These are phyloP conservation scores for Arabidopsis hybrid DNA, from an alignment of 441 rosid genomes.

Conservation along the genomic window DNA sequence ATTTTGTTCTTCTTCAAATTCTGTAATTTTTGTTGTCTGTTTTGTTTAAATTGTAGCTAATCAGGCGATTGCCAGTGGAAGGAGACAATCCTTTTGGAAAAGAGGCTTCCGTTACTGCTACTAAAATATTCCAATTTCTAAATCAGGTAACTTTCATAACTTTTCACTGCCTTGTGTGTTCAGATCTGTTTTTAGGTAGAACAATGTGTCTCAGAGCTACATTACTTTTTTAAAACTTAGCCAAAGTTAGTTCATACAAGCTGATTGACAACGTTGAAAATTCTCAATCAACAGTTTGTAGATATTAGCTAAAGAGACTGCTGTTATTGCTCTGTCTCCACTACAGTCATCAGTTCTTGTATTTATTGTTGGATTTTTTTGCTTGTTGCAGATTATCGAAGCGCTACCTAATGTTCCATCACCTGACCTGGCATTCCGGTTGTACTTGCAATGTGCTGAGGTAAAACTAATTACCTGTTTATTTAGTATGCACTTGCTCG, in stretches of 20 bases:
- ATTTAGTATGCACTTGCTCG: conserved; percentile 30
- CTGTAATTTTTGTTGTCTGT: neutral
- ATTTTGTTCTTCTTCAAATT: neutral
- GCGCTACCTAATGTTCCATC: conserved; percentile 77
- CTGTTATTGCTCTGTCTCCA: conserved; percentile 4
- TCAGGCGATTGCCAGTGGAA: conserved; percentile 84
- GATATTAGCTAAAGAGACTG: conserved; percentile 13
- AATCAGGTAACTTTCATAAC: conserved; percentile 66
- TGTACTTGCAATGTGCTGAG: conserved; percentile 99
- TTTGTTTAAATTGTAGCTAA: conserved; percentile 56
- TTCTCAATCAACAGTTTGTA: neutral
- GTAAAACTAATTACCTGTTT: conserved; percentile 50
- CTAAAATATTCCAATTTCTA: conserved; percentile 88
- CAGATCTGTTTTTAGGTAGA: conserved; percentile 20
- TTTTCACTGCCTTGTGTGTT: conserved; percentile 10
- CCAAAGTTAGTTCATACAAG: conserved; percentile 8
- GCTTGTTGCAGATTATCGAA: conserved; percentile 76
- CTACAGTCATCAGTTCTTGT: conserved; percentile 22
- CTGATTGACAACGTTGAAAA: conserved; percentile 8
- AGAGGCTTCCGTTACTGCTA: conserved; percentile 78
- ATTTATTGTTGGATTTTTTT: conserved; percentile 26
- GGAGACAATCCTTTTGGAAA: conserved; percentile 95
- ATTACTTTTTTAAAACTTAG: conserved; percentile 1
- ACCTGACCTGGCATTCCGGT: conserved; percentile 84
- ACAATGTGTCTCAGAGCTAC: neutral